Conservation (phyloP, 1,284 basidiomycete species). For the Ustilago shanxiensis region DNA sequence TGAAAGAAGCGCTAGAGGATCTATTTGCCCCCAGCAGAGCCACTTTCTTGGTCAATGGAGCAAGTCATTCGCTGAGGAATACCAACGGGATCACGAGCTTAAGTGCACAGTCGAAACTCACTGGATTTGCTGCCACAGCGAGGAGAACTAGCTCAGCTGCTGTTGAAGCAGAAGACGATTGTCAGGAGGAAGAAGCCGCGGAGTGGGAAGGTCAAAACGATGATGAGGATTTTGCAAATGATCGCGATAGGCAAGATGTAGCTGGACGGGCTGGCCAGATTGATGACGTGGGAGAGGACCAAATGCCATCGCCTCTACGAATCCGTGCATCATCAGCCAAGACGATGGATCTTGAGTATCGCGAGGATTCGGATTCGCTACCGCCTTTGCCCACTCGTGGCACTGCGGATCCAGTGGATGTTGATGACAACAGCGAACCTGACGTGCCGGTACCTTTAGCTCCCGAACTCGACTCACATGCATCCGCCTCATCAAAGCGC, state of each 20-base stretch:
- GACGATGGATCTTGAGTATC: constrained; percentile 26
- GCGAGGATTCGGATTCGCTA: constrained; percentile 19
- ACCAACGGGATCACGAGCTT: constrained; percentile 16
- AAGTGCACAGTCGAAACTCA: constrained; percentile 24
- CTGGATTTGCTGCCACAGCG: background rate
- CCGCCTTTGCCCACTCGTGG: background rate
- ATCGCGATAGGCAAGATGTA: background rate
- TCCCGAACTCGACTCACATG: background rate
- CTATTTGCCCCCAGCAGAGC: constrained; percentile 79
- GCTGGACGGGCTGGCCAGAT: background rate
- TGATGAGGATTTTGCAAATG: constrained; percentile 11
- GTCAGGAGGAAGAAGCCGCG: constrained; percentile 35
- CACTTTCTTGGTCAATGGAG: constrained; percentile 73
- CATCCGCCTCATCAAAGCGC: constrained; percentile 36
- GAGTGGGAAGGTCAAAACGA: background rate
- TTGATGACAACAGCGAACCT: constrained; percentile 23
- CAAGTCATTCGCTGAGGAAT: constrained; percentile 34
- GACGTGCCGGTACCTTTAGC: constrained; percentile 18
- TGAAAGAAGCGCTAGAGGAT: constrained; percentile 76
- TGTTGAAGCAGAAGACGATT: constrained; percentile 18
- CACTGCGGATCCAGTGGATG: constrained; percentile 3
- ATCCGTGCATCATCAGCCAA: background rate
- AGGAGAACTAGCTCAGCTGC: background rate
- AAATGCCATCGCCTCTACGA: background rate
- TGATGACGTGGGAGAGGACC: background rate